These are phyloP conservation scores for Kwoniella heveanensis DNA, from an alignment of 768 basidiomycete species.

Conservation along the genomic window DNA sequence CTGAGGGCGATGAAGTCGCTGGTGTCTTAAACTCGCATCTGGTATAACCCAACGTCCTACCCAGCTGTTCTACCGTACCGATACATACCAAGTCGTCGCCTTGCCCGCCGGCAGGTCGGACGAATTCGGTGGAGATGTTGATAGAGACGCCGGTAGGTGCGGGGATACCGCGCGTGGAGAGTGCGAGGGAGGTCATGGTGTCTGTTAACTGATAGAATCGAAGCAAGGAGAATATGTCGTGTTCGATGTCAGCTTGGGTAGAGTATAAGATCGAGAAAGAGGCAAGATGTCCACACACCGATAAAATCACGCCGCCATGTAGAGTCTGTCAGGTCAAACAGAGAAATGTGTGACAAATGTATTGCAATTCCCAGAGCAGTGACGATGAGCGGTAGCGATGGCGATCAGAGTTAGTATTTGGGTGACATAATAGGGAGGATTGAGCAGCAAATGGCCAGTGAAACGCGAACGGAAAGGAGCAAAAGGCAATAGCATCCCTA, in stretches of 20 bases:
- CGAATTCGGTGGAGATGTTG: conserved; percentile 52
- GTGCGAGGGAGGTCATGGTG: conserved; percentile 50
- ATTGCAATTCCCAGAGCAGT: too few relatives aligned
- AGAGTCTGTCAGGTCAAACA: too few relatives aligned
- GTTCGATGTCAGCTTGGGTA: too few relatives aligned
- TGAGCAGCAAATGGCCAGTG: too few relatives aligned
- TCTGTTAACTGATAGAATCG: conserved; percentile 52
- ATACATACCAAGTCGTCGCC: conserved; percentile 40
- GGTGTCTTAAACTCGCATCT: conserved; percentile 26
- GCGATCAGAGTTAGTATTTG: too few relatives aligned
- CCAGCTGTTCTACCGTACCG: conserved; percentile 49
- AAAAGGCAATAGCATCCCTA: too few relatives aligned
- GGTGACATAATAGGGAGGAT: background rate
- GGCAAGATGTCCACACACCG: conserved; percentile 27
- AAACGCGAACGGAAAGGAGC: too few relatives aligned
- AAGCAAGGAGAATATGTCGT: too few relatives aligned
- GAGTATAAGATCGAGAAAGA: too few relatives aligned
- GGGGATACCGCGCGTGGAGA: conserved; percentile 50
- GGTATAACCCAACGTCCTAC: conserved; percentile 45
- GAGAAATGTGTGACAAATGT: too few relatives aligned
- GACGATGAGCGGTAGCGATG: too few relatives aligned
- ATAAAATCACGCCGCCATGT: conserved; percentile 48
- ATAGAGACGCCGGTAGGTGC: conserved; percentile 52
- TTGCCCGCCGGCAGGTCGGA: conserved; percentile 47
- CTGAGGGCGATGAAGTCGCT: background rate